Percentiles rank a stretch among this genome's conserved stretches.
phyloP scores from a whole-genome alignment of 371 early-diverging fungal genomes.

The Mortierella sp. region DNA sequence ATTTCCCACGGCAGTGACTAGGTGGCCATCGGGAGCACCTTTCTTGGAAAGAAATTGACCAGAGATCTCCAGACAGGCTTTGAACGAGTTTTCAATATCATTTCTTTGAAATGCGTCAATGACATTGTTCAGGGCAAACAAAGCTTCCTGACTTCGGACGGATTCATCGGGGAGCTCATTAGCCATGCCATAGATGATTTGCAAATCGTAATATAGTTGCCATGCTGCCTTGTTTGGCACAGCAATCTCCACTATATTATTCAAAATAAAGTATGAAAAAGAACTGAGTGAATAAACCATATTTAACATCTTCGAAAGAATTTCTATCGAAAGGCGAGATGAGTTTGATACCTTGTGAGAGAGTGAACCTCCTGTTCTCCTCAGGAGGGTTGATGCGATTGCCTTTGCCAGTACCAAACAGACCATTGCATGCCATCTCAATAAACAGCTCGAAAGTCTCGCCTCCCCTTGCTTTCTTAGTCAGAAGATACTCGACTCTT shows the following conservation, averaged over 20 bases:
- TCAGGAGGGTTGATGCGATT: conserved; percentile 75
- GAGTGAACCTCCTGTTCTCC: conserved; percentile 62
- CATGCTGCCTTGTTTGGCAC: conserved; percentile 75
- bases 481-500: conserved; percentile 82
- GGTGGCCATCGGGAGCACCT: conserved; percentile 69
- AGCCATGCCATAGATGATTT: conserved; percentile 81
- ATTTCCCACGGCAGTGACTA: conserved; percentile 85
- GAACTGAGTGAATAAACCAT: background rate
- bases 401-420: conserved; percentile 86
- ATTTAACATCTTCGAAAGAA: background rate
- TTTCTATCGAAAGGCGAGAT: background rate
- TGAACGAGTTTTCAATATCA: conserved; percentile 61
- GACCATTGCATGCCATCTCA: conserved; percentile 93
- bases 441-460: conserved; percentile 79
- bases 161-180: conserved; percentile 77
- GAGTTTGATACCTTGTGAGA: conserved; percentile 30
- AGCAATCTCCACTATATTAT: conserved; percentile 73
- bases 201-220: conserved; percentile 80
- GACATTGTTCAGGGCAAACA: conserved; percentile 82
- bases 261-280: background rate
- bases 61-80: conserved; percentile 66
- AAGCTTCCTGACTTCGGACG: conserved; percentile 79
- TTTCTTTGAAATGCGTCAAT: conserved; percentile 76
- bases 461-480: conserved; percentile 68
- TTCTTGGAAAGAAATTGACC: conserved; percentile 68